These are phyloP conservation scores for Gastrodia elata DNA, from an alignment of 106 monocot genomes.

Conservation along the genomic window DNA sequence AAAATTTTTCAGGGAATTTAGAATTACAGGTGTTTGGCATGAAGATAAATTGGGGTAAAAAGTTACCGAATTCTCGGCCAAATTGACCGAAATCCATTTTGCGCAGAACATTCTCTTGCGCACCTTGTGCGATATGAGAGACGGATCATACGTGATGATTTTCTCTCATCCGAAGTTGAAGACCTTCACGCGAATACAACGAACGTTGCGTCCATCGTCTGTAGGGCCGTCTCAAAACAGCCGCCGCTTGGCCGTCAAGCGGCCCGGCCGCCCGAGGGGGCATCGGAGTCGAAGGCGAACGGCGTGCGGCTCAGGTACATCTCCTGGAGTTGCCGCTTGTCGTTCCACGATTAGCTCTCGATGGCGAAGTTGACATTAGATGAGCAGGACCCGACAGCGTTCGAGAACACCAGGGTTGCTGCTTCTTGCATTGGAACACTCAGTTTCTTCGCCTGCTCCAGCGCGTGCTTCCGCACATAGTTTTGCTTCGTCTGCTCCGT, in stretches of 20 bases:
- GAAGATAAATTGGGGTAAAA: too few relatives aligned
- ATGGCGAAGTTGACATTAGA: conserved; percentile 68
- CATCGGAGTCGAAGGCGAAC: conserved; percentile 68
- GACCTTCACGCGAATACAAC: too few relatives aligned
- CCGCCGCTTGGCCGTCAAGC: conserved; percentile 49
- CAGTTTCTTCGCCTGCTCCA: conserved; percentile 48
- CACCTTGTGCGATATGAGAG: too few relatives aligned
- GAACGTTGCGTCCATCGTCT: conserved; percentile 68
- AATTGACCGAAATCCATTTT: too few relatives aligned
- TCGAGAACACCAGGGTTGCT: conserved; percentile 63
- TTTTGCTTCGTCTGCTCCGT: conserved; percentile 57
- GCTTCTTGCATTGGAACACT: conserved; percentile 41
- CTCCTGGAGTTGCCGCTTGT: conserved; percentile 72
- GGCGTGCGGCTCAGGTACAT: conserved; percentile 74
- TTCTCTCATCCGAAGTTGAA: too few relatives aligned
- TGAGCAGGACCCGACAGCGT: conserved; percentile 70
- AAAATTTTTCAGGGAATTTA: too few relatives aligned
- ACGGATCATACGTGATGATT: too few relatives aligned
- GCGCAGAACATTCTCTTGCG: too few relatives aligned
- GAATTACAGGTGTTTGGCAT: too few relatives aligned
- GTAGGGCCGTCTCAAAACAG: conserved; percentile 63
- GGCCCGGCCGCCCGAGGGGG: conserved; percentile 47
- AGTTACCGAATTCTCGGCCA: too few relatives aligned
- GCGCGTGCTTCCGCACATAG: conserved; percentile 54
- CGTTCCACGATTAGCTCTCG: conserved; percentile 75